Conservation (phyloP, 1,284 basidiomycete species). For the Golubevia sp. region DNA sequence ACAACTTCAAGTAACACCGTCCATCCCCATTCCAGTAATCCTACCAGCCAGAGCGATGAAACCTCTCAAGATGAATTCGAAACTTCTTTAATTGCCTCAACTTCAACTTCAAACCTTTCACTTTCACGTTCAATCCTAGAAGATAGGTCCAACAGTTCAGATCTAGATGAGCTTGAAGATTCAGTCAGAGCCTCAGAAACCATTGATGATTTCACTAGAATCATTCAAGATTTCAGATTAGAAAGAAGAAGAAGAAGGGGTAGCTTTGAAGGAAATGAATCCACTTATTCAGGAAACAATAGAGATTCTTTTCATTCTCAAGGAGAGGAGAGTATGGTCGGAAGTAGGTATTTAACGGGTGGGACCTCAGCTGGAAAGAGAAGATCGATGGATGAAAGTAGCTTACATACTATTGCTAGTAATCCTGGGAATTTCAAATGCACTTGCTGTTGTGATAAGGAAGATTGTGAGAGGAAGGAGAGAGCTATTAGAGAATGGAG, state of each 20-base stretch:
- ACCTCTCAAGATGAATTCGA: neutral
- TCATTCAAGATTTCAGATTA: slow-evolving; percentile 47
- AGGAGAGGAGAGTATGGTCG: no score
- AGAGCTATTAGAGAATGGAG: slow-evolving; percentile 47
- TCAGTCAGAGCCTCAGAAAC: slow-evolving; percentile 37
- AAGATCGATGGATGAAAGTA: no score
- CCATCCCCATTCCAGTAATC: neutral
- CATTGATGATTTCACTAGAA: slow-evolving; percentile 52
- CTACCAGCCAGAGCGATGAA: neutral
- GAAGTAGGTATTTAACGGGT: no score
- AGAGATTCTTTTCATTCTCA: no score
- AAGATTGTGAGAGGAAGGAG: slow-evolving; percentile 37
- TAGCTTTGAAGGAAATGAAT: no score
- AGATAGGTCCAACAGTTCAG: neutral
- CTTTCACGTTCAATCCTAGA: neutral
- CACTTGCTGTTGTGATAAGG: slow-evolving; percentile 47
- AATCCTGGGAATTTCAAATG: slow-evolving; percentile 6
- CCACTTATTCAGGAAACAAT: neutral
- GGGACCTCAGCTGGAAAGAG: no score
- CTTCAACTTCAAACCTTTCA: neutral
- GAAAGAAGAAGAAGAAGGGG: slow-evolving; percentile 19
- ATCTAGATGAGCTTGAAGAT: slow-evolving; percentile 22
- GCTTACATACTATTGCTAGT: neutral
- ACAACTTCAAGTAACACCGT: neutral
- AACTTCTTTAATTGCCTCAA: neutral